A percentile compares a stretch with the other conserved stretches of the same genome.
Conservation (phyloP, 2,329 filamentous ascomycete species). For the Monosporascus ibericus region DNA sequence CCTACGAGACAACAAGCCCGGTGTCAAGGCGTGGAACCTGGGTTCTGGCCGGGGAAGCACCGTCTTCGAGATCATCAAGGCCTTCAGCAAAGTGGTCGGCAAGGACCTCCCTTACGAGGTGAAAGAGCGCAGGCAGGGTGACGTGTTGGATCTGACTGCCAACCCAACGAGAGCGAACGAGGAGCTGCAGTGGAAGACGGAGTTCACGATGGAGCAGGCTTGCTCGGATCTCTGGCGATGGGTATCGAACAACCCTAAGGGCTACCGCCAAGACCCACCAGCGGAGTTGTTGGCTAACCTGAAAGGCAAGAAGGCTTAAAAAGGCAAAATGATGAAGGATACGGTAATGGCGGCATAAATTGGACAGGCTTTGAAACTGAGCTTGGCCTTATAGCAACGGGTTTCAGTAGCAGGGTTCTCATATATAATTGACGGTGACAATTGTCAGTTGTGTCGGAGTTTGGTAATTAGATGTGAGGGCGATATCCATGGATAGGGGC, state of each 20-base stretch:
- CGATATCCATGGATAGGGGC: too few species aligned
- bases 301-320: conserved; percentile 33
- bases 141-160: conserved; percentile 91
- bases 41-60: conserved; percentile 93
- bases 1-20: conserved; percentile 75
- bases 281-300: conserved; percentile 66
- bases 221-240: conserved; percentile 94
- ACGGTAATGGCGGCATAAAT: background rate
- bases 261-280: conserved; percentile 89
- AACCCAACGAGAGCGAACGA: conserved; percentile 81
- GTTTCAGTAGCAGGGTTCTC: background rate
- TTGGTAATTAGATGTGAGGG: too few species aligned
- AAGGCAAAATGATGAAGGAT: background rate
- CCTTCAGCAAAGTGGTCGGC: conserved; percentile 83
- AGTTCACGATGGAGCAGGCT: conserved; percentile 84
- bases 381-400: background rate
- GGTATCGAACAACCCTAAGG: conserved; percentile 94
- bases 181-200: conserved; percentile 89
- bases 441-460: too few species aligned
- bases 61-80: conserved; percentile 95
- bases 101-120: conserved; percentile 83
- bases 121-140: conserved; percentile 72
- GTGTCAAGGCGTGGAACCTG: conserved; percentile 93
- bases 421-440: background rate
- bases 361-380: background rate